phyloP scores from a whole-genome alignment of 305 asterid genomes.

The Solanum hybrid region DNA sequence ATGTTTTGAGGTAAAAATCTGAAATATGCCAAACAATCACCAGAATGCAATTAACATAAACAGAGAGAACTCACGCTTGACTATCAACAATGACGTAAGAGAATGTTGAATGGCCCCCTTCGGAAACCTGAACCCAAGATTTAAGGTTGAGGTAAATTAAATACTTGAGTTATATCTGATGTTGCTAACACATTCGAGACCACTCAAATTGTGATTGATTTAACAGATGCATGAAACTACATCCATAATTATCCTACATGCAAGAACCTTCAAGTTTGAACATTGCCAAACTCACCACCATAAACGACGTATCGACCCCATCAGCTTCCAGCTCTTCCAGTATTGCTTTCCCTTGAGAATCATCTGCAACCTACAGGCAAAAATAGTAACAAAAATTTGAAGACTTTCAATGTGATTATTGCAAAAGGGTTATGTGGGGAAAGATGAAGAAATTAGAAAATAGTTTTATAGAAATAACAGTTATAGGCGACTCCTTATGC shows the following conservation, averaged over 20 bases:
- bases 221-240: background rate
- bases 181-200: background rate
- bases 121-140: conserved; percentile 48
- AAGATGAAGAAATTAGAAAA: background rate
- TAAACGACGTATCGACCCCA: conserved; percentile 75
- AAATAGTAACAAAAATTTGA: background rate
- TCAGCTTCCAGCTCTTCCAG: conserved; percentile 74
- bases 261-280: background rate
- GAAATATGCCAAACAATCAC: background rate
- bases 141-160: background rate
- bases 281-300: conserved; percentile 40
- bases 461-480: background rate
- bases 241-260: background rate
- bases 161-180: background rate
- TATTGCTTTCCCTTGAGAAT: conserved; percentile 77
- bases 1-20: background rate
- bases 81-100: conserved; percentile 84
- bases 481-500: background rate
- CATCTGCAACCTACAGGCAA: conserved; percentile 65
- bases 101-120: conserved; percentile 92
- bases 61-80: conserved; percentile 52
- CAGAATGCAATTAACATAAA: background rate
- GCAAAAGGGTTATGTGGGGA: background rate
- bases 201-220: background rate
- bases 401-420: background rate